phyloP scores from a whole-genome alignment of 2,329 filamentous ascomycete species.

The Cytospora leucostoma region DNA sequence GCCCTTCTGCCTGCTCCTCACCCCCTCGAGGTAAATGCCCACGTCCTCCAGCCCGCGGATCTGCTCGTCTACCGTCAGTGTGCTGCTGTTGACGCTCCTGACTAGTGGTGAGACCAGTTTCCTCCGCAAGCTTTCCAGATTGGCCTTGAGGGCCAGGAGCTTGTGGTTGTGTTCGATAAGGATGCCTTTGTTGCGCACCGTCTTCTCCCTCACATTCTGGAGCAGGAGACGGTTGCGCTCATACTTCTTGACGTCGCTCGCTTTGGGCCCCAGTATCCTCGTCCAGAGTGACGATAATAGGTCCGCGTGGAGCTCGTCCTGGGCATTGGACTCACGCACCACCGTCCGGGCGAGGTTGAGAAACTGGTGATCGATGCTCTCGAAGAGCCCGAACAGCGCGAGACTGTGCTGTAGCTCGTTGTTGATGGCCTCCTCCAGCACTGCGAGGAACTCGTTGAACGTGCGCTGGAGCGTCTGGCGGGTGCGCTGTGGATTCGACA shows the following conservation, averaged over 20 bases:
- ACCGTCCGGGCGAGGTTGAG: constrained; percentile 84
- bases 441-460: constrained; percentile 82
- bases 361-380: constrained; percentile 87
- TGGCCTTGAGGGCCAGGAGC: constrained; percentile 80
- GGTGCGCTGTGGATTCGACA: constrained; percentile 78
- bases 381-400: constrained; percentile 84
- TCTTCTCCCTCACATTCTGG: constrained; percentile 75
- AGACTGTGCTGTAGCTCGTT: constrained; percentile 80
- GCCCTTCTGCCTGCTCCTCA: constrained; percentile 78
- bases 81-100: constrained; percentile 66
- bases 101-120: constrained; percentile 86
- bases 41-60: constrained; percentile 80
- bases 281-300: constrained; percentile 85
- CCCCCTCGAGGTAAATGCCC: constrained; percentile 72
- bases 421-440: constrained; percentile 86
- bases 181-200: constrained; percentile 82
- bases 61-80: constrained; percentile 79
- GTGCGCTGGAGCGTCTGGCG: constrained; percentile 80
- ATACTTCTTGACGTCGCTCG: constrained; percentile 79
- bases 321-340: constrained; percentile 76
- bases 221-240: constrained; percentile 86
- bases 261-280: constrained; percentile 75
- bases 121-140: constrained; percentile 78
- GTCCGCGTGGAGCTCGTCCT: constrained; percentile 79
- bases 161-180: constrained; percentile 85